A percentile compares a stretch with the other conserved stretches of the same genome.
These are phyloP conservation scores for Pseudogymnoascus sp. DNA, from an alignment of 2,329 filamentous ascomycete species.

Conservation along the genomic window DNA sequence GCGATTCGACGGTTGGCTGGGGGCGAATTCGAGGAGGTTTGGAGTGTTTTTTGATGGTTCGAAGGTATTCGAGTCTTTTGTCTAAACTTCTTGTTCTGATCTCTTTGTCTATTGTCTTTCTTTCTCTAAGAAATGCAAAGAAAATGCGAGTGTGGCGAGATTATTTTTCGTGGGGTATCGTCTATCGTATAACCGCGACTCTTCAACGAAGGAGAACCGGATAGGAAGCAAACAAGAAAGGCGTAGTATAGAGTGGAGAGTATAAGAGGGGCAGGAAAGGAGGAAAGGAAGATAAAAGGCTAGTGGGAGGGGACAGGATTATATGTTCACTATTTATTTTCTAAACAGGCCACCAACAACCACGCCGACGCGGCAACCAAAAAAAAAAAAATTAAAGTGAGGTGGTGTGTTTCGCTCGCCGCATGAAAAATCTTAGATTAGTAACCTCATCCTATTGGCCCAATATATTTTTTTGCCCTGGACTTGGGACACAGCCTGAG, in stretches of 20 bases:
- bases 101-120: neutral
- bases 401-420: neutral
- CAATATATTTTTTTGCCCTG: neutral
- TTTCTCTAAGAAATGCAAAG: neutral
- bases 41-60: neutral
- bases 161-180: constrained; percentile 1
- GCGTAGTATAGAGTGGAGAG: constrained; percentile 8
- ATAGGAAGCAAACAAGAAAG: neutral
- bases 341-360: neutral
- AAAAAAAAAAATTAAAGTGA: neutral
- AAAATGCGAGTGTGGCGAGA: neutral
- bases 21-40: neutral
- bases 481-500: neutral
- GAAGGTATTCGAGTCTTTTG: neutral
- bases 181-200: neutral
- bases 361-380: neutral
- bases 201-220: neutral
- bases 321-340: constrained; percentile 4
- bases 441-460: neutral
- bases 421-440: constrained; percentile 9
- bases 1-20: neutral
- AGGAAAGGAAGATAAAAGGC: neutral
- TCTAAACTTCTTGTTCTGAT: neutral
- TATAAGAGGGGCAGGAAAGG: neutral
- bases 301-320: constrained; percentile 1